Evolutionary conservation across 2,329 filamentous ascomycete genomes (phyloP), one percentile per base, ranked within the genome.

Genomic region (Stemphylium beticola): DNA sequence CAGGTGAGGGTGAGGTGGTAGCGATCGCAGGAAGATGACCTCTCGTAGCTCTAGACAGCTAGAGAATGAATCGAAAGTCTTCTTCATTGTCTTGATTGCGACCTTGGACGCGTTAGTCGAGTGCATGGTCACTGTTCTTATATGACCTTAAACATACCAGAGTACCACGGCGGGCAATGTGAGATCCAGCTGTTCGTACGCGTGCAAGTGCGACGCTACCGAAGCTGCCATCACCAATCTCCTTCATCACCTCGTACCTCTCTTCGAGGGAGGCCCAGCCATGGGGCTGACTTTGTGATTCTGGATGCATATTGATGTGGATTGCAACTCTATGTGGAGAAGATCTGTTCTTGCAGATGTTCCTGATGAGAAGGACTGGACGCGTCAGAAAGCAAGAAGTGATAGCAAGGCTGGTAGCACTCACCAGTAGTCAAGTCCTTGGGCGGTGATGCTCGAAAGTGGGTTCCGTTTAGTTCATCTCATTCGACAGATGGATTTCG

Each of bases 51-150:
- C 95, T 61, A 97, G 79, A 75, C 95, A 99, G 47, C 92, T 90
- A 14, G 85, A 81, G 72, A 97, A 92, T 1, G 91, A 96, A 67
- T 98, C 93, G 69, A 98, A 99, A 0, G 90, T 93, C 85, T 99
- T 99, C 84, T 99, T 99, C 95, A 99, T 99, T 5, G 95, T 98
- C 80, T 99, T 99, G 79, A 99, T 97, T 38, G 95, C 95, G 69
- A 99, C 90, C 95, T 98, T 55, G 51, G 48, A 61, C 55, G 56
- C 37, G 67, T 67, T 63, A 70, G 66, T 61, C 37, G 11, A 41
- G 53, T 26, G 57, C 49, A 55, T 48, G 48, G 34, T 36, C 44
- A 37, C 17, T 26, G 26, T 46, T 14, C 26, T 52, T 43, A 57
- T 34, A 57, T 43, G 32, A 56, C 50, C 49, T 52, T 42, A 82